Evolutionary conservation across 352 stramenopile genomes (phyloP), one percentile per base, ranked within the genome.

Genomic region (Elongisporangium anandrum): DNA sequence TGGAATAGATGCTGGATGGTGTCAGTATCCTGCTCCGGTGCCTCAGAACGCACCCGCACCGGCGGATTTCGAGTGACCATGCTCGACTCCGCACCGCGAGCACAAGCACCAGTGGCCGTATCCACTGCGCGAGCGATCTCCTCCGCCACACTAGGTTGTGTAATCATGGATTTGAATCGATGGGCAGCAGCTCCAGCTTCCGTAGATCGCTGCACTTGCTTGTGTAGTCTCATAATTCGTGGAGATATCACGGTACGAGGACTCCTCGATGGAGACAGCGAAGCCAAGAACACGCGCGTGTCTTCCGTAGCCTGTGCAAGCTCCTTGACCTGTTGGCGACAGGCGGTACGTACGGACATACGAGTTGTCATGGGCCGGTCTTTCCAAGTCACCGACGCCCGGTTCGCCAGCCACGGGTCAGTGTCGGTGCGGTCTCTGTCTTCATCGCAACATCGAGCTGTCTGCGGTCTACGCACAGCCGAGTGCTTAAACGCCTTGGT

Each of bases 261-360:
- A 4, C 12, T n/a, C 39, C 8, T 13, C 1, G 53, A 22, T 24
- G 56, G 58, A 17, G 54, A 41, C 16, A 45, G 19, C 53, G 39
- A 51, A 39, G 23, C 6, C 24, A 57, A 39, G 29, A 41, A 41
- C 29, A 15, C 29, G 29, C 29, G 29, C 6, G 29, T 41, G 29
- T 41, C 29, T 20, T 57, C 52, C 1, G 50, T 57, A 21, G 69
- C 59, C 9, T 82, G 65, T 45, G 59, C 38, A 45, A 75, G 60
- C 19, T 63, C 64, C n/a, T 72, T 65, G 15, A 64, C 58, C 22
- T 88, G 64, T 26, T 87, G 76, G 9, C 69, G 73, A 39, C 75
- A 70, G 9, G 79, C 79, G 19, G 76, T 87, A 8, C 79, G 70
- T 34, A 90, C 64, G 0, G 81, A 73, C n/a, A 68, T 60, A 10